phyloP scores from a whole-genome alignment of 805 yeast genomes.

The Monosporozyma aquatica region DNA sequence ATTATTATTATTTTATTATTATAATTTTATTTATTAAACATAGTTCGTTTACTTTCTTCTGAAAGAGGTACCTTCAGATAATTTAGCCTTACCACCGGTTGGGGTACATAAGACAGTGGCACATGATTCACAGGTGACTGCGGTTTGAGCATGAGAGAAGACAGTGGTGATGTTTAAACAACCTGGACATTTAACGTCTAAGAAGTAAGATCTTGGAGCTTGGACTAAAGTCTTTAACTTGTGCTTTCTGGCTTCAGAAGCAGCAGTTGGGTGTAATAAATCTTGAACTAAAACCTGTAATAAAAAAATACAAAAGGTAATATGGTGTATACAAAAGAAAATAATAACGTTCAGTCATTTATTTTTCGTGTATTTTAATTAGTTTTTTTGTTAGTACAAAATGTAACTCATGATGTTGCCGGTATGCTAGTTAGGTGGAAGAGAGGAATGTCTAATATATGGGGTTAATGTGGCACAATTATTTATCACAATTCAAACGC shows the following conservation, averaged over 20 bases:
- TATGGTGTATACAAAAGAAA: background rate
- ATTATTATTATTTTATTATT: too few relatives aligned
- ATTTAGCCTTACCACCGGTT: conserved; percentile 99
- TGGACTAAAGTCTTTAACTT: conserved; percentile 96
- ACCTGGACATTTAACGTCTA: conserved; percentile 99
- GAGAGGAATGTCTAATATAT: too few relatives aligned
- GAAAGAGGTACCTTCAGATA: conserved; percentile 99
- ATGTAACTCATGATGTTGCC: too few relatives aligned
- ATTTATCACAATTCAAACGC: too few relatives aligned
- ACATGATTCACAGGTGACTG: conserved; percentile 98
- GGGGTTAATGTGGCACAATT: too few relatives aligned
- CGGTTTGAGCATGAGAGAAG: conserved; percentile 99
- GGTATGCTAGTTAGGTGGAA: too few relatives aligned
- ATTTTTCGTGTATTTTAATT: background rate
- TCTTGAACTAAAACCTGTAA: conserved; percentile 93
- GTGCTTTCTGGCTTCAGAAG: conserved; percentile 94
- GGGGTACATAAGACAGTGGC: conserved; percentile 98
- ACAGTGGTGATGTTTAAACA: conserved; percentile 98
- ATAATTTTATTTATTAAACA: background rate
- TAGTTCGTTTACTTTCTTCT: conserved; percentile 75
- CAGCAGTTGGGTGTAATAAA: conserved; percentile 96
- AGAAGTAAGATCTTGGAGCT: conserved; percentile 97
- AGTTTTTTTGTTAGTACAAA: background rate
- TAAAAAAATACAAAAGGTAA: conserved; percentile 2
- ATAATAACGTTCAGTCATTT: background rate